phyloP scores from a whole-genome alignment of 2,329 filamentous ascomycete species.

The Cladophialophora exuberans region DNA sequence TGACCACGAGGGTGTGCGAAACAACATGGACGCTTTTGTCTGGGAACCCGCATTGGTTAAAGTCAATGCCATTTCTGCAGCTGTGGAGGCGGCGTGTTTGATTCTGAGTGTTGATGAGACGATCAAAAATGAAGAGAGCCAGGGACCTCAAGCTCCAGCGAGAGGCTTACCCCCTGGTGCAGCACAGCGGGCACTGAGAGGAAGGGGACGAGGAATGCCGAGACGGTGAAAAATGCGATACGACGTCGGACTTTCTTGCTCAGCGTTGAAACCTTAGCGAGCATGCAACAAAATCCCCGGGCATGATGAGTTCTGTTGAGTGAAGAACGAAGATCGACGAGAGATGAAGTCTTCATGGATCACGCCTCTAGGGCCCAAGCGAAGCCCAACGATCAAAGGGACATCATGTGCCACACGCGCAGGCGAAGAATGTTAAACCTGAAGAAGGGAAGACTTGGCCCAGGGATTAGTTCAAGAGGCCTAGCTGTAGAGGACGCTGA shows the following conservation, averaged over 20 bases:
- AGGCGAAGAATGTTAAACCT: too few relatives aligned
- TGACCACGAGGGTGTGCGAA: slow-evolving; percentile 82
- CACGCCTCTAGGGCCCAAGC: too few relatives aligned
- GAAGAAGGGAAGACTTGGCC: too few relatives aligned
- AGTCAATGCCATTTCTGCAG: slow-evolving; percentile 94
- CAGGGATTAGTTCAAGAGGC: too few relatives aligned
- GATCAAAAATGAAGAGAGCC: slow-evolving; percentile 95
- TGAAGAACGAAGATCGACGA: neutral
- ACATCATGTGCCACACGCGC: too few relatives aligned
- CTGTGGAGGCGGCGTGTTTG: slow-evolving; percentile 91
- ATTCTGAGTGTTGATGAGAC: slow-evolving; percentile 98
- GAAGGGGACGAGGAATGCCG: slow-evolving; percentile 86
- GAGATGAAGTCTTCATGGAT: neutral
- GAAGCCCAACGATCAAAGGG: too few relatives aligned
- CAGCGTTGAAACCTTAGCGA: neutral
- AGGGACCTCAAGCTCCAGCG: slow-evolving; percentile 77
- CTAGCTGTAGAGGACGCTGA: too few relatives aligned
- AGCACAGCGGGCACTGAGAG: slow-evolving; percentile 83
- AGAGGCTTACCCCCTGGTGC: slow-evolving; percentile 77
- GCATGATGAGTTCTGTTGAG: too few relatives aligned
- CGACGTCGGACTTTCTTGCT: neutral
- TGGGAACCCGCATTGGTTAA: slow-evolving; percentile 98
- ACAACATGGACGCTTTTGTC: slow-evolving; percentile 95
- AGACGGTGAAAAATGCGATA: slow-evolving; percentile 60
- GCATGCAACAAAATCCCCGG: slow-evolving; percentile 1